Evolutionary conservation across 495 filamentous ascomycete genomes (phyloP).

Genomic region (Daldinia vernicosa): DNA sequence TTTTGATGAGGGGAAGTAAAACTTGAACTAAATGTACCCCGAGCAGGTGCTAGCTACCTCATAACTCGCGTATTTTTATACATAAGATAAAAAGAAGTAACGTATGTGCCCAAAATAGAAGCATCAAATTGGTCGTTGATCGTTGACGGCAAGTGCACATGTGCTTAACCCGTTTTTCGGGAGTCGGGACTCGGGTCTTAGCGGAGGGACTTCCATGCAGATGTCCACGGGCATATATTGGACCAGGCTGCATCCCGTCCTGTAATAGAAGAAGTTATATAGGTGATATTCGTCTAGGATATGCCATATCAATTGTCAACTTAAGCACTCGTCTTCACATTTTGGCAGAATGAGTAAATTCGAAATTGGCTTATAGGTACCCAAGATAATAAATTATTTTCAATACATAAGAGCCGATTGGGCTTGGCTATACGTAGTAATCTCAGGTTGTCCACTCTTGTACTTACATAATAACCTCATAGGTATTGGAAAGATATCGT

Average conservation of each 20-base stretch:
- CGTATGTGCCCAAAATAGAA: not conserved
- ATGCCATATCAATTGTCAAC: not conserved
- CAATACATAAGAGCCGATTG: not conserved
- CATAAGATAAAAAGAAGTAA: not conserved
- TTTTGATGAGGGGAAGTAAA: slow-evolving; percentile 16
- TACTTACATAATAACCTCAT: not conserved
- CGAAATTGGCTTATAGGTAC: not conserved
- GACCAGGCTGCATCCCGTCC: slow-evolving; percentile 20
- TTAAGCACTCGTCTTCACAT: too few species aligned
- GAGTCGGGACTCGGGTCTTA: not conserved
- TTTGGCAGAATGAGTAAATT: too few species aligned
- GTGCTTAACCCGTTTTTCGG: slow-evolving; percentile 5
- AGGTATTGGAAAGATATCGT: not conserved
- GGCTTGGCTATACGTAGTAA: not conserved
- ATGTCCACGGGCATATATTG: not conserved
- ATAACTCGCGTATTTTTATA: not conserved
- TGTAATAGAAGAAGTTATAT: slow-evolving; percentile 31
- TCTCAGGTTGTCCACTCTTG: not conserved
- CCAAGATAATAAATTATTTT: too few species aligned
- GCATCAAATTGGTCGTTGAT: not conserved
- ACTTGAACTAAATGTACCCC: not conserved
- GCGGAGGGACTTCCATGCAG: slow-evolving; percentile 15
- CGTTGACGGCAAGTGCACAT: not conserved
- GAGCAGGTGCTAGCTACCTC: slow-evolving; percentile 1
- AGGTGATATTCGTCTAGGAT: slow-evolving; percentile 23